Evolutionary conservation across 306 rosid species (phyloP).

Genomic region (cucumber (Cucumis sativus)): Cucumber_9930_V3 NC_026657.2:9647001-9647500

Average conservation of each 20-base stretch:
- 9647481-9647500: slow-evolving; percentile 66
- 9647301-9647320: slow-evolving; percentile 10
- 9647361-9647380: not conserved
- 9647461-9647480: slow-evolving; percentile 92
- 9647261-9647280: slow-evolving; percentile 48
- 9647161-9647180: slow-evolving; percentile 4
- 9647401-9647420: slow-evolving; percentile 46
- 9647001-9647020: not conserved
- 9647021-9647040: not conserved
- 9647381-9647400: not conserved
- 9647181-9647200: not conserved
- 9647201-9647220: not conserved
- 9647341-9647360: not conserved
- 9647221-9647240: slow-evolving; percentile 38
- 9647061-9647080: slow-evolving; percentile 66
- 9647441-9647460: slow-evolving; percentile 93
- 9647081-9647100: slow-evolving; percentile 55
- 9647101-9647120: slow-evolving; percentile 49
- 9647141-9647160: slow-evolving; percentile 66
- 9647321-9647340: not conserved
- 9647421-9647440: slow-evolving; percentile 94
- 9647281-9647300: slow-evolving; percentile 71
- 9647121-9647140: slow-evolving; percentile 51
- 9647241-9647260: slow-evolving; percentile 50
- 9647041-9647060: not conserved